These are phyloP conservation scores for Calonectria multiphialidica DNA, from an alignment of 2,329 filamentous ascomycete species.

Conservation along the genomic window DNA sequence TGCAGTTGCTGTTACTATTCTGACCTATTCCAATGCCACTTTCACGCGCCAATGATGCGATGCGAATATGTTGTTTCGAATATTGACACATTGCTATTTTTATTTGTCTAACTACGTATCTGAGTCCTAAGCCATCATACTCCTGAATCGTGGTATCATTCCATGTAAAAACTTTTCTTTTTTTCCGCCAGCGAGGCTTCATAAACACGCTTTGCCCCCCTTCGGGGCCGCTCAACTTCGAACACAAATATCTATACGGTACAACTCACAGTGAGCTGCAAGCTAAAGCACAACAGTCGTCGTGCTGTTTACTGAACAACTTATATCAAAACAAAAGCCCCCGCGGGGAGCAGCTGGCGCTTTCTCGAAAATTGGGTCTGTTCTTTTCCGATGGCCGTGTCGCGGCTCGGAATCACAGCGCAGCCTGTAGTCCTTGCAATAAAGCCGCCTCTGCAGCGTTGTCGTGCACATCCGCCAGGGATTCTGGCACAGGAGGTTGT, in stretches of 20 bases:
- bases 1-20: background rate
- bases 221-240: background rate
- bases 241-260: slow-evolving; percentile 1
- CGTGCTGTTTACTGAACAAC: slow-evolving; percentile 18
- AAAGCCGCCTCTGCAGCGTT: slow-evolving; percentile 51
- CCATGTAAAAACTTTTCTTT: slow-evolving; percentile 33
- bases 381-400: background rate
- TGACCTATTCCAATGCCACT: background rate
- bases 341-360: background rate
- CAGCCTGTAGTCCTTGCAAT: slow-evolving; percentile 51
- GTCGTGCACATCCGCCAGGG: slow-evolving; percentile 44
- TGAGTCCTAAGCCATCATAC: slow-evolving; percentile 32
- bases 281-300: slow-evolving; percentile 23
- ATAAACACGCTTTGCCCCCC: slow-evolving; percentile 13
- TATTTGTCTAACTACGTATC: slow-evolving; percentile 27
- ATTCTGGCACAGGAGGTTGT: slow-evolving; percentile 35
- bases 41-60: background rate
- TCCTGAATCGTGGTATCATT: slow-evolving; percentile 46
- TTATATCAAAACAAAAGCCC: slow-evolving; percentile 15
- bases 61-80: background rate
- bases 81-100: slow-evolving; percentile 13
- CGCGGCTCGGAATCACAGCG: slow-evolving; percentile 30
- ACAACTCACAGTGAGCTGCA: background rate
- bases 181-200: slow-evolving; percentile 36
- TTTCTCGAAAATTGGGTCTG: background rate